These are phyloP conservation scores for Colletotrichum liaoningense DNA, from an alignment of 2,329 filamentous ascomycete genomes.

Conservation along the genomic window DNA sequence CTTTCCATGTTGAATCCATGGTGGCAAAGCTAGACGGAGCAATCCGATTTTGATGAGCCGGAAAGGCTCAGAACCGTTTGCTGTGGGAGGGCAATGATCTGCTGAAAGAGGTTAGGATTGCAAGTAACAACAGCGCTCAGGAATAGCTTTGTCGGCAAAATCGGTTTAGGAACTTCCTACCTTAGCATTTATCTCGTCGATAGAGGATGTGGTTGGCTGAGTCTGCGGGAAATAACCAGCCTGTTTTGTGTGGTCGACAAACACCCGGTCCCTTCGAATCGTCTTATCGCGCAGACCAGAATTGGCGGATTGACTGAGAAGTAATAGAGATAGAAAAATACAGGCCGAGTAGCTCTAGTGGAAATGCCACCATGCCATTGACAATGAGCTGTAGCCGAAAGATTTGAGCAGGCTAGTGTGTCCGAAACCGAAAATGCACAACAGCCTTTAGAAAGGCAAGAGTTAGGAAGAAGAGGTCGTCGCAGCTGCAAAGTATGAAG, in stretches of 20 bases:
- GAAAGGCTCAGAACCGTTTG: not conserved
- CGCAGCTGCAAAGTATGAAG: not conserved
- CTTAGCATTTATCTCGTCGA: not conserved
- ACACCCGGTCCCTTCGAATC: not conserved
- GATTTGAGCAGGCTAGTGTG: not conserved
- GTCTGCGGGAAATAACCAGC: not conserved
- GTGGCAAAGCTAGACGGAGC: not conserved
- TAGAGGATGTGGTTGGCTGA: not conserved
- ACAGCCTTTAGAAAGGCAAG: not conserved
- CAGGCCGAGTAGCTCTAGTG: not conserved
- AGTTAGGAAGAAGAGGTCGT: not conserved
- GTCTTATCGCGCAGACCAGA: not conserved
- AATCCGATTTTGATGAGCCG: not conserved
- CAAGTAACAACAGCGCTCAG: not conserved
- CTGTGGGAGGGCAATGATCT: not conserved
- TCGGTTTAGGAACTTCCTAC: not conserved
- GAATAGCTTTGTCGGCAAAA: not conserved
- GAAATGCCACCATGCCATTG: not conserved
- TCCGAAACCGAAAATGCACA: too few relatives aligned
- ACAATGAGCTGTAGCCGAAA: not conserved
- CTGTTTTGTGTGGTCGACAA: not conserved
- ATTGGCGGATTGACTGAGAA: not conserved
- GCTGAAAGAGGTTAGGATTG: not conserved
- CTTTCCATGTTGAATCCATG: slow-evolving; percentile 4
- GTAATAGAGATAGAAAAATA: not conserved